phyloP scores from a whole-genome alignment of 2,329 filamentous ascomycete species.

The Penicillium sp. region DNA sequence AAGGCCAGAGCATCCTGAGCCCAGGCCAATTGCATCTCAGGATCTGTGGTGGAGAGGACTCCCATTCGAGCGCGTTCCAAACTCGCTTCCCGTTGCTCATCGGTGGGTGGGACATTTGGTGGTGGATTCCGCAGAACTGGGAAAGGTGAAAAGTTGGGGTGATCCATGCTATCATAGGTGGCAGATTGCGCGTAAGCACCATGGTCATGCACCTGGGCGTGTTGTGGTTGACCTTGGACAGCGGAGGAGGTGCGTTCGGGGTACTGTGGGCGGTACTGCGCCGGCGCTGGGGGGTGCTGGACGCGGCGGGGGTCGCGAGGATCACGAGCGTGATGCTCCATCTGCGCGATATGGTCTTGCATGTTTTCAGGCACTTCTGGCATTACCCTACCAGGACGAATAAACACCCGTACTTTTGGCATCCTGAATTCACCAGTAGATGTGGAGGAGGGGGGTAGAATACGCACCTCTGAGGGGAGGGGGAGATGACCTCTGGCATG shows the following conservation, averaged over 20 bases:
- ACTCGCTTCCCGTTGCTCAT: conserved; percentile 88
- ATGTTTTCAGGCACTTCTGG: conserved; percentile 95
- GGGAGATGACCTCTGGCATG: conserved; percentile 63
- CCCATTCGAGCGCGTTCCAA: conserved; percentile 76
- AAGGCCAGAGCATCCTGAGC: conserved; percentile 86
- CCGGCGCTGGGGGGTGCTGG: conserved; percentile 25
- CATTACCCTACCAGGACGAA: conserved; percentile 62
- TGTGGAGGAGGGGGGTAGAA: conserved; percentile 4
- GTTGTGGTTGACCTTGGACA: conserved; percentile 28
- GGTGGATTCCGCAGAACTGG: conserved; percentile 72
- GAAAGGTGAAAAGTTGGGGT: conserved; percentile 84
- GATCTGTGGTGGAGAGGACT: conserved; percentile 88
- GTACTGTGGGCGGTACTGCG: conserved; percentile 32
- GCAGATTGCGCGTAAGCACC: conserved; percentile 49
- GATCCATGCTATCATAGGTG: conserved; percentile 46
- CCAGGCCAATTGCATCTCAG: conserved; percentile 95
- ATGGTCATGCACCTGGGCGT: conserved; percentile 29
- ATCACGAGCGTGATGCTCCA: conserved; percentile 68
- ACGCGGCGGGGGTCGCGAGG: conserved; percentile 48
- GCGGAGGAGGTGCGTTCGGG: conserved; percentile 36
- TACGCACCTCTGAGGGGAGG: conserved; percentile 63
- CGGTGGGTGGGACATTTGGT: conserved; percentile 84
- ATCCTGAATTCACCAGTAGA: conserved; percentile 13
- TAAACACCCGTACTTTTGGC: conserved; percentile 20
- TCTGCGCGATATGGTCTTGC: conserved; percentile 84